Percentiles rank a stretch among this genome's conserved stretches.
These are phyloP conservation scores for Pulicaria dysenterica DNA, from an alignment of 129 eudicot species.

Conservation along the genomic window DNA sequence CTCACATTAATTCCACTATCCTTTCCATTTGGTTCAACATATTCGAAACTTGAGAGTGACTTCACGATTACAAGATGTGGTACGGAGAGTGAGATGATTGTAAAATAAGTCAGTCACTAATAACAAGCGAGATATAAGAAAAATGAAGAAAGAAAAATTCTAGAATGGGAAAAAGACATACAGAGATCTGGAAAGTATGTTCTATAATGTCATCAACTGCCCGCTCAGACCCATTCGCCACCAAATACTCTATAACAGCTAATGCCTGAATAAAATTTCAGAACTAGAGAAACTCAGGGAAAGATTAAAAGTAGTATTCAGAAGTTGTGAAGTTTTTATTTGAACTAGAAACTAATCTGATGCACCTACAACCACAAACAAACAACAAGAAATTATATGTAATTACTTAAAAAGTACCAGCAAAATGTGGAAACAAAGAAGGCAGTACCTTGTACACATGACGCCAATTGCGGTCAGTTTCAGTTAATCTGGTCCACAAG, in stretches of 20 bases:
- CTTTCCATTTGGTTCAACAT: conserved; percentile 94
- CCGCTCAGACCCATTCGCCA: conserved; percentile 97
- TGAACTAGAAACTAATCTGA: not conserved
- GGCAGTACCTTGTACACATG: conserved; percentile 80
- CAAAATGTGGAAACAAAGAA: conserved; percentile 20
- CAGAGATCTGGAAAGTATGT: conserved; percentile 96
- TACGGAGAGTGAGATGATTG: conserved; percentile 1
- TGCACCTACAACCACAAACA: not conserved
- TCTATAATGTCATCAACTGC: conserved; percentile 97
- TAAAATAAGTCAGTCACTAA: conserved; percentile 13
- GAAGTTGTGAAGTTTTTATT: conserved; percentile 15
- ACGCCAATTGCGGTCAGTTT: conserved; percentile 97
- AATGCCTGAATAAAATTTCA: conserved; percentile 61
- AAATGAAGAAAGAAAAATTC: not conserved
- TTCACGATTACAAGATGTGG: conserved; percentile 30
- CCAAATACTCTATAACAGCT: conserved; percentile 95
- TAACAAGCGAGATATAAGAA: not conserved
- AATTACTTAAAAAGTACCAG: not conserved
- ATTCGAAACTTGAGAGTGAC: conserved; percentile 90
- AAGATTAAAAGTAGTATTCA: conserved; percentile 12
- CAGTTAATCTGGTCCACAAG: conserved; percentile 90
- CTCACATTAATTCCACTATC: conserved; percentile 94
- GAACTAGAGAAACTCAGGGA: conserved; percentile 15
- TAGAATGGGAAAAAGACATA: conserved; percentile 42
- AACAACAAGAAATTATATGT: not conserved